Evolutionary conservation across 2,329 filamentous ascomycete genomes (phyloP).

Genomic region (Claviceps sorghi): DNA sequence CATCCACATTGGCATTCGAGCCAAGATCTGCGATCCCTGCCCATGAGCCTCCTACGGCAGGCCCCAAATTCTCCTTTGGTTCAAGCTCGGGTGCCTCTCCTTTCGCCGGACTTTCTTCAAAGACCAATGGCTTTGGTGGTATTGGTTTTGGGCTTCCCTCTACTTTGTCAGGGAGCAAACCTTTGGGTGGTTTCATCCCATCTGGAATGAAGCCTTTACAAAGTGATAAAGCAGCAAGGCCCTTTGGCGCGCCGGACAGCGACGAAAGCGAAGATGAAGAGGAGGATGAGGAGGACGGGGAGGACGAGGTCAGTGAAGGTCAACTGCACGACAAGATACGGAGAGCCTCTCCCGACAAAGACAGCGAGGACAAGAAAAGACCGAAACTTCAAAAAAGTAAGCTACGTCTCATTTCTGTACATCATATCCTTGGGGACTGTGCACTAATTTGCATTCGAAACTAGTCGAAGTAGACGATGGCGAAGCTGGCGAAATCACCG

Average conservation of each 20-base stretch:
- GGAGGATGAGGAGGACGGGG: constrained; percentile 23
- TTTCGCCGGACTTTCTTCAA: constrained; percentile 29
- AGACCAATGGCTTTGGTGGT: constrained; percentile 33
- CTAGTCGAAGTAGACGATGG: constrained; percentile 65
- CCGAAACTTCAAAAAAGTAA: constrained; percentile 55
- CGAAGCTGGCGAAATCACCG: constrained; percentile 66
- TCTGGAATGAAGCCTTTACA: constrained; percentile 33
- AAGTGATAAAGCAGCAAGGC: constrained; percentile 48
- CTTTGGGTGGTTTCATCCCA: constrained; percentile 55
- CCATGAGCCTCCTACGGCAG: constrained; percentile 14
- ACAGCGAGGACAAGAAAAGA: constrained; percentile 50
- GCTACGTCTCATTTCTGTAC: constrained; percentile 14
- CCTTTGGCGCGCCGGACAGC: constrained; percentile 64
- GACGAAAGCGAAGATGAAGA: constrained; percentile 36
- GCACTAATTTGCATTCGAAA: background rate
- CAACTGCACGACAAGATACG: constrained; percentile 33
- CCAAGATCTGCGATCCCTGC: background rate
- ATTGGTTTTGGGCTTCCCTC: constrained; percentile 23
- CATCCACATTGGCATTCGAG: constrained; percentile 8
- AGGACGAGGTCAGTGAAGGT: constrained; percentile 20
- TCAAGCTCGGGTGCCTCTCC: constrained; percentile 27
- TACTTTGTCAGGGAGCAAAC: constrained; percentile 25
- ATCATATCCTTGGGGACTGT: background rate
- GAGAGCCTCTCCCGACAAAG: constrained; percentile 33
- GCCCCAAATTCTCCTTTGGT: constrained; percentile 37